Evolutionary conservation across 768 basidiomycete genomes (phyloP).

Genomic region (Hirschioporus abietinus): DNA sequence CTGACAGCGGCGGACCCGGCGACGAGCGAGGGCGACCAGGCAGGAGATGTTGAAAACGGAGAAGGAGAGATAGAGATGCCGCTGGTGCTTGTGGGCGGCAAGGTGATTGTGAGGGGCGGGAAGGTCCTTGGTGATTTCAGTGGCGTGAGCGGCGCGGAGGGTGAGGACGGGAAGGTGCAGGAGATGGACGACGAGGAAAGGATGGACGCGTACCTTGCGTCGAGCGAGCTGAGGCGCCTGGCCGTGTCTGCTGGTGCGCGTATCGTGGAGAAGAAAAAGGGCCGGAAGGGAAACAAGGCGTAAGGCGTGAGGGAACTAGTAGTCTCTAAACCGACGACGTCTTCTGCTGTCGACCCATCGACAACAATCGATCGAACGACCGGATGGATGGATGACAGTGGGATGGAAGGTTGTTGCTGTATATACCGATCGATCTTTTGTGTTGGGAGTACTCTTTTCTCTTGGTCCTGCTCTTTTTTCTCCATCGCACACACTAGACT

Average conservation of each 20-base stretch:
- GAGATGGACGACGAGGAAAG: background rate
- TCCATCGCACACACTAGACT: too few species aligned
- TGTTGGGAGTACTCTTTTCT: too few species aligned
- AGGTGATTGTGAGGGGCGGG: background rate
- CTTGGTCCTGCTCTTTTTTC: too few species aligned
- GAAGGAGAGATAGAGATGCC: background rate
- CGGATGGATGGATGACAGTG: too few species aligned
- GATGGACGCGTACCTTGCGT: background rate
- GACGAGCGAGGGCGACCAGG: background rate
- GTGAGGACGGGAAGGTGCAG: background rate
- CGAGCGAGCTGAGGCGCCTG: background rate
- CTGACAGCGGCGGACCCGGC: too few species aligned
- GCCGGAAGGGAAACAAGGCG: background rate
- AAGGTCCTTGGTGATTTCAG: background rate
- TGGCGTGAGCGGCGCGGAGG: too few species aligned
- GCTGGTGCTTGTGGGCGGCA: background rate
- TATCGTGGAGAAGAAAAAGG: background rate
- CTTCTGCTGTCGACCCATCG: too few species aligned
- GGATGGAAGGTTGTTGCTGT: too few species aligned
- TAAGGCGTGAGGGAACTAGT: background rate
- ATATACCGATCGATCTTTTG: too few species aligned
- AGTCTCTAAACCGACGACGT: too few species aligned
- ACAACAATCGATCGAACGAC: too few species aligned
- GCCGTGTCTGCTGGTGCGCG: background rate
- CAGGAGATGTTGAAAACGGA: background rate